Base-by-base conservation (phyloP, 805 yeast species). In the Kodamaea neixiangensis region DNA sequence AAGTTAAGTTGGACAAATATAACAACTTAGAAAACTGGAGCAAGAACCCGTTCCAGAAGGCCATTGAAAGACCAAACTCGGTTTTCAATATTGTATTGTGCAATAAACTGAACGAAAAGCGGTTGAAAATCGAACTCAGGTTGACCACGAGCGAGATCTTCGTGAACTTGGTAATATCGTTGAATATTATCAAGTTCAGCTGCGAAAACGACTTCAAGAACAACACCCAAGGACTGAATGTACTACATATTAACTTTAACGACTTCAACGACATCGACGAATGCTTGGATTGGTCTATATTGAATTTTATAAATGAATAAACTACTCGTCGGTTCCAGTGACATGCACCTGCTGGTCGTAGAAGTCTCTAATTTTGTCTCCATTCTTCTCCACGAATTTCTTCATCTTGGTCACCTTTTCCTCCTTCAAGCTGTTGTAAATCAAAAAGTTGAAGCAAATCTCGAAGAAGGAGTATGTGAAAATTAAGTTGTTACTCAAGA, bases 371-470 rank as follows among this genome's bases (percentile, higher is more conserved):
- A 72, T 61, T 47, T 67, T 68, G 7, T 68, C 74, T 11, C 65
- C 73, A 51, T 73, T 71, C 47, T 72, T 72, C 54, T 71, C 71
- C 31, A 72, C 59, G 51, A 64, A 72, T 50, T 67, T 63, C 57
- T 80, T 79, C 48, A 76, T 69, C 52, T 79, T 73, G 51, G 73
- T 71, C 52, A 75, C 73, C 59, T 77, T 81, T 59, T 86, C 93
- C 53, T 86, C 91, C 59, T 83, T 78, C 52, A 87, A 69, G 40
- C 85, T 76, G 60, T 77, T 80, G 64, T 76, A 86, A 31, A 85
- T 75, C 55, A 86, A 68, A 51, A 85, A 81, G 58, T 84, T 82
- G 59, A 82, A 72, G 90, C 92, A 87, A 29, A 86, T 76, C 64
- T 87, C 94, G 54, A 80, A 59, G 54, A 86, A 85, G 25, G 81